Base-by-base conservation (phyloP, 306 rosid species). In the Aeschynomene evenia region DNA sequence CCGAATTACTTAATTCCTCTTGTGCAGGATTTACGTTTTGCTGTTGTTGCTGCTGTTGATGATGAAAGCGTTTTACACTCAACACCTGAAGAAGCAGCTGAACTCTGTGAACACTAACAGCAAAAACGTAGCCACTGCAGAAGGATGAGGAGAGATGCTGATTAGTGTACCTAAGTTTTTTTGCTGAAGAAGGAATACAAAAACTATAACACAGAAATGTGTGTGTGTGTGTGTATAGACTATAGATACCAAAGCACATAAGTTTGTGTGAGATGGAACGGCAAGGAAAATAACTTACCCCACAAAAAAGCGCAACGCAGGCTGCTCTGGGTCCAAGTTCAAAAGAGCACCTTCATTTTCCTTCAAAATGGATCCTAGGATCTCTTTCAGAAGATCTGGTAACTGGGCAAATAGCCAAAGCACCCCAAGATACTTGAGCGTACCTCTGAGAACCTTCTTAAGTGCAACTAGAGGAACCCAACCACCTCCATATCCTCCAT, bases 391-490 rank as follows among this genome's bases (percentile, higher is more conserved):
- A 68, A 95, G 88, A 71, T 86, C 95, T 10, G 99, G 99, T 58
- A 95, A 89, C 86, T 95, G 99, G 45, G 99, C 92, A 82, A 95
- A 95, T 7, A 95, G 87, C 97, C 99, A 95, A 19, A 95, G 83
- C 60, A 95, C 99, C 76, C 99, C 99, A 50, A 95, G 97, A 77
- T 95, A 95, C 84, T 95, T 95, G 76, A 95, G 99, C 77, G 91
- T 89, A 71, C 97, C 97, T 76, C 99, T 88, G 50, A 95, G 66
- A 75, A 91, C 99, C 89, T 95, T 95, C 85, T 95, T 95, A 40
- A 95, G 96, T 45, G 99, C 97, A 77, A 95, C 95, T 39, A 89
- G 96, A 50, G 99, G 99, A 82, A 95, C 99, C 99, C 99, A 95
- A 55, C 99, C 99, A 73, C 99, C 99, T 54, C 99, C 99, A 83